Evolutionary conservation across 2,329 filamentous ascomycete species (phyloP).

Genomic region (Pseudogymnoascus sp.): DNA sequence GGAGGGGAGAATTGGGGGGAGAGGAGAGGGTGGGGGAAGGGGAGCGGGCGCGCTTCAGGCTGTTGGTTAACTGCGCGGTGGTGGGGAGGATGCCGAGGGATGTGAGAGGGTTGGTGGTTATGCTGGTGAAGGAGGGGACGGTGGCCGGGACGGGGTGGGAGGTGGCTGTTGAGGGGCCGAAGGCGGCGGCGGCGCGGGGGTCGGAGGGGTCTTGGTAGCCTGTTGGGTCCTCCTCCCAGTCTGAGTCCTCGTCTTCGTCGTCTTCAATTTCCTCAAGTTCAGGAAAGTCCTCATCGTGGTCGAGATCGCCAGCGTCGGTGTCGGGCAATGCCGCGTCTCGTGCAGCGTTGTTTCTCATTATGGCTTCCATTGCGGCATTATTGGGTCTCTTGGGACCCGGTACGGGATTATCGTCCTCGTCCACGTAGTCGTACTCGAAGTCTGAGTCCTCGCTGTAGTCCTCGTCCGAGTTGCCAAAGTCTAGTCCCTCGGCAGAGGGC

Average conservation of each 20-base stretch:
- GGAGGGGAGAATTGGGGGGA: neutral
- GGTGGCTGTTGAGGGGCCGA: neutral
- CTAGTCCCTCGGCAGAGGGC: neutral
- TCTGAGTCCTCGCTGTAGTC: neutral
- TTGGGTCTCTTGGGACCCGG: neutral
- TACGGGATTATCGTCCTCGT: neutral
- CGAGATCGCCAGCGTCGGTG: neutral
- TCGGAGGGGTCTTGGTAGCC: neutral
- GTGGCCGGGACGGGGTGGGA: neutral
- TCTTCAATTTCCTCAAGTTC: neutral
- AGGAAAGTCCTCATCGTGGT: neutral
- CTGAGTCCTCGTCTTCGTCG: neutral
- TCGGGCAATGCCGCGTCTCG: neutral
- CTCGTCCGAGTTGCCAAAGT: slow-evolving; percentile 3
- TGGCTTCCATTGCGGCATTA: neutral
- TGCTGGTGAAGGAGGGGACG: neutral
- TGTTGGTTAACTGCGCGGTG: neutral
- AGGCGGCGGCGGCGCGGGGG: neutral
- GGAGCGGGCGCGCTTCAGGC: neutral
- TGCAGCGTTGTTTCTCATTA: neutral
- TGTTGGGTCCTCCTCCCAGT: neutral
- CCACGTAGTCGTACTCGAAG: neutral
- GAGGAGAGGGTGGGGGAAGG: neutral
- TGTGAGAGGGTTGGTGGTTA: neutral
- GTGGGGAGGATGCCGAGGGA: neutral